Evolutionary conservation across 2,329 filamentous ascomycete genomes (phyloP).

Genomic region (Aspergillus sclerotialis): DNA sequence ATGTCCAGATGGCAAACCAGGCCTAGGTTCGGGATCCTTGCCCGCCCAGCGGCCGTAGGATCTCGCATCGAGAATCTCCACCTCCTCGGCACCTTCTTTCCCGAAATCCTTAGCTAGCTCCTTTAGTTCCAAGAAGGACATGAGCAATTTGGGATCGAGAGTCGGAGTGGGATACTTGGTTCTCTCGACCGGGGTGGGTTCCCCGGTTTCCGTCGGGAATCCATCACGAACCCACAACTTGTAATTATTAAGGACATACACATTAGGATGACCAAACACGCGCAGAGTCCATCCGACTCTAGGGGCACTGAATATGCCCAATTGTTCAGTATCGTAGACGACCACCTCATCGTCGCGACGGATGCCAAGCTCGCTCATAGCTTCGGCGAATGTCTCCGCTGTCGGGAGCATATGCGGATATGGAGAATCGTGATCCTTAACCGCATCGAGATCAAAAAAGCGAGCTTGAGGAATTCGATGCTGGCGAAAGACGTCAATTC

Average conservation of each 20-base stretch:
- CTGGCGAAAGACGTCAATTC: conserved; percentile 71
- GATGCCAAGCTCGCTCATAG: conserved; percentile 86
- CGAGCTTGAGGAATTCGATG: conserved; percentile 80
- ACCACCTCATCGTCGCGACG: conserved; percentile 81
- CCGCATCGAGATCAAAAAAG: conserved; percentile 92
- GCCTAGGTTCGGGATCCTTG: conserved; percentile 75
- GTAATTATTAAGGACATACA: conserved; percentile 94
- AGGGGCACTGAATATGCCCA: conserved; percentile 90
- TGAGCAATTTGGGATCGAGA: conserved; percentile 60
- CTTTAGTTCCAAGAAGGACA: conserved; percentile 74
- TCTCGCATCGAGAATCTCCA: conserved; percentile 86
- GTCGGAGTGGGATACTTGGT: conserved; percentile 46
- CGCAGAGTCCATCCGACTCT: conserved; percentile 89
- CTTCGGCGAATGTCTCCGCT: conserved; percentile 70
- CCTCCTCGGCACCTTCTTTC: conserved; percentile 73
- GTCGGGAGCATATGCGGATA: conserved; percentile 96
- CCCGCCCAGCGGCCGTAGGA: conserved; percentile 74
- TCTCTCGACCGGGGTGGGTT: conserved; percentile 30
- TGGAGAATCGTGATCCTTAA: conserved; percentile 78
- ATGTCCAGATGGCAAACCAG: conserved; percentile 81
- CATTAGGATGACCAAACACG: conserved; percentile 79
- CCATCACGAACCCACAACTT: conserved; percentile 84
- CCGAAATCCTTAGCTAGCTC: conserved; percentile 67
- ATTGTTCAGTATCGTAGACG: conserved; percentile 85
- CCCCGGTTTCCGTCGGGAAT: conserved; percentile 71